Evolutionary conservation across 352 stramenopile genomes (phyloP), one percentile per base, ranked within the genome.

Genomic region (Pilasporangium apinafurcum): DNA sequence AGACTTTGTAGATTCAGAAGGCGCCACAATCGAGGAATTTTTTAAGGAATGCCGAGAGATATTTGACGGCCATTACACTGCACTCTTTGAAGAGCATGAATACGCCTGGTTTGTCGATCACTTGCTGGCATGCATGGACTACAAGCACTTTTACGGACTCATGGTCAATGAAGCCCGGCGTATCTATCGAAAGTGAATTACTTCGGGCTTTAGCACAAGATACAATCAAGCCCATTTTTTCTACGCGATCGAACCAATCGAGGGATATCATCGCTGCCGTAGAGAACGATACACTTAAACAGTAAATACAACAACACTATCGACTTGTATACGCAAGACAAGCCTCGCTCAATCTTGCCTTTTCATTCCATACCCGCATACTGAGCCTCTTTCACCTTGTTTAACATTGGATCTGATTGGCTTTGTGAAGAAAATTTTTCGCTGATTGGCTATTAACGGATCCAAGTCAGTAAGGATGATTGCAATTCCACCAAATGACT

Each of bases 71-170:
- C 65, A 90, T 33, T 78, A 73, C 51, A 70, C 67, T 25, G 72
- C 69, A 35, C 60, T 84, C 37, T 88, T 86, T 40, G 68, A 86
- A 10, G 68, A 86, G 53, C 70, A 79, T 56, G 55, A 72, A 32
- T 78, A 86, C 50, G 61, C 55, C 17, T 90, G 78, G 78, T 88
- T 90, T 33, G 75, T 90, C 37, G 70, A 90, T 26, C 75, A 80
- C 48, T 54, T 88, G 43, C 52, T 88, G 17, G 74, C 76, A 22
- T 88, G 71, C 42, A 86, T 91, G 73, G 73, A 88, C 47, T 91
- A 85, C 56, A 82, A 87, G 37, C 61, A 84, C 30, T 88, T 91
- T 39, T 85, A 85, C 56, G 68, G 70, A 0, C 72, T 91, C 48
- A 88, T 87, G 67, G 52, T 84, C 36, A 91, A 91, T 57, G 73